Conservation (phyloP, 805 yeast genomes). For the Jamesozyma piceae region DNA sequence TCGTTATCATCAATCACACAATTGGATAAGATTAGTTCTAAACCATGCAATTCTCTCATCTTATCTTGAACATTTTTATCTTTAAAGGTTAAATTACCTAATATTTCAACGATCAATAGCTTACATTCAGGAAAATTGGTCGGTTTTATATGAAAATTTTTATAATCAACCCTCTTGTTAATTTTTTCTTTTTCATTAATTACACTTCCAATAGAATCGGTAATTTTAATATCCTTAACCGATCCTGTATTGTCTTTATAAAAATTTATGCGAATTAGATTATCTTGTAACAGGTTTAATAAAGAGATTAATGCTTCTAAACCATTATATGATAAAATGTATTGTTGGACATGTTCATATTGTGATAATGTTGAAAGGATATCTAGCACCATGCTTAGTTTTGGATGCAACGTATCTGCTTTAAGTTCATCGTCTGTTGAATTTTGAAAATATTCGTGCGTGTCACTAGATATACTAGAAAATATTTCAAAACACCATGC, state of each 20-base stretch:
- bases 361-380: conserved; percentile 27
- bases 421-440: conserved; percentile 12
- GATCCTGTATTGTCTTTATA: conserved; percentile 18
- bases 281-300: conserved; percentile 27
- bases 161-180: conserved; percentile 20
- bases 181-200: conserved; percentile 26
- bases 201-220: conserved; percentile 18
- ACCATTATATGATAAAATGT: conserved; percentile 31
- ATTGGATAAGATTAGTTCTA: conserved; percentile 63
- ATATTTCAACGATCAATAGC: conserved; percentile 53
- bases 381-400: conserved; percentile 27
- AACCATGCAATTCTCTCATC: conserved; percentile 54
- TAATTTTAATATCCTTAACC: conserved; percentile 15
- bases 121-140: conserved; percentile 55
- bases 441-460: conserved; percentile 20
- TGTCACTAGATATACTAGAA: conserved; percentile 14
- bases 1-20: conserved; percentile 83
- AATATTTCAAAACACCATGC: conserved; percentile 33
- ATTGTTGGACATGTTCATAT: conserved; percentile 31
- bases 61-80: conserved; percentile 54
- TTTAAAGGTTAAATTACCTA: conserved; percentile 48
- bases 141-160: conserved; percentile 17
- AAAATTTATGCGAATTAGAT: conserved; percentile 28
- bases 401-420: conserved; percentile 21
- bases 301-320: conserved; percentile 28